phyloP scores from a whole-genome alignment of 1,284 basidiomycete genomes.

The Porogramme epimiltina region DNA sequence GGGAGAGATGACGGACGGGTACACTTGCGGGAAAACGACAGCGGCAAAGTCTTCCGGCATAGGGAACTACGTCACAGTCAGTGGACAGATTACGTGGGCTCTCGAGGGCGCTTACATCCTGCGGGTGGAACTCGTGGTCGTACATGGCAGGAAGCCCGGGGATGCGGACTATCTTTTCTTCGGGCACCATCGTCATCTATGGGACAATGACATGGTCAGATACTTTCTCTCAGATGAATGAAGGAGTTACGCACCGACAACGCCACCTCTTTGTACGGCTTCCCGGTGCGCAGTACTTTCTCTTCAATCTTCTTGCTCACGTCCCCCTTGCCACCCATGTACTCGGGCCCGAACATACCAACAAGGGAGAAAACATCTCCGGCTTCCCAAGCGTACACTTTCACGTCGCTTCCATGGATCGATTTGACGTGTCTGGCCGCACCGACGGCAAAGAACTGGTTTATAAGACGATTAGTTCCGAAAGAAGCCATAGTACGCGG shows the following conservation, averaged over 20 bases:
- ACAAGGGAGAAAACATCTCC: conserved; percentile 12
- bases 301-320: conserved; percentile 14
- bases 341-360: conserved; percentile 15
- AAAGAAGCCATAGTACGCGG: neutral
- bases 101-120: conserved; percentile 21
- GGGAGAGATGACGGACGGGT: too few relatives aligned
- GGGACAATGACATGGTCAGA: too few relatives aligned
- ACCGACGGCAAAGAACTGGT: conserved; percentile 18
- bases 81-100: too few relatives aligned
- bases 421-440: conserved; percentile 2
- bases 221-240: too few relatives aligned
- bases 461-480: neutral
- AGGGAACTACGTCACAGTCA: conserved; percentile 10
- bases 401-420: conserved; percentile 6
- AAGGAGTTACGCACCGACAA: too few relatives aligned
- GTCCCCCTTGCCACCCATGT: conserved; percentile 19
- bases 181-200: conserved; percentile 13
- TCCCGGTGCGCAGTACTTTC: conserved; percentile 11
- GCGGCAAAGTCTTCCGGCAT: neutral
- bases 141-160: conserved; percentile 26
- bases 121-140: conserved; percentile 25
- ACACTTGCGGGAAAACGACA: too few relatives aligned
- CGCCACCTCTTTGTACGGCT: conserved; percentile 9
- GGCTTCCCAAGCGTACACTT: conserved; percentile 18
- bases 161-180: conserved; percentile 12